Percentiles rank a stretch among this genome's conserved stretches.
Evolutionary conservation across 1,284 basidiomycete species (phyloP).

Genomic region (Tilletia walkeri): DNA sequence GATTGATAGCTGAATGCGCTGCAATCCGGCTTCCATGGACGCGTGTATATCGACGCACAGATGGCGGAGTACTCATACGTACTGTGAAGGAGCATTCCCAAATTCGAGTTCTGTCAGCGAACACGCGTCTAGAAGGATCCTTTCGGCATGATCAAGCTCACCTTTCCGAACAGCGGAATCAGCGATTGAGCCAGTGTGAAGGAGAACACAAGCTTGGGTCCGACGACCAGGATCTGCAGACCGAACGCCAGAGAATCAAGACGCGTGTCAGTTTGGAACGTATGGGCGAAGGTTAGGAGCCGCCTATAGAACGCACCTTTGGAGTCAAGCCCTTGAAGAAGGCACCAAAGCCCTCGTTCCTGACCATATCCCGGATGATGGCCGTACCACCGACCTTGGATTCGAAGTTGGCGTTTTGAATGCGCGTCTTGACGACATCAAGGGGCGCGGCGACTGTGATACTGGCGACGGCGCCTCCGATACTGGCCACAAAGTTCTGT

Average conservation of each 20-base stretch:
- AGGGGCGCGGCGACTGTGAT: slow-evolving; percentile 95
- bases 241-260: slow-evolving; percentile 57
- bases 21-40: no score
- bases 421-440: slow-evolving; percentile 81
- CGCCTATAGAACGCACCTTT: slow-evolving; percentile 89
- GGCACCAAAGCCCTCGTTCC: slow-evolving; percentile 77
- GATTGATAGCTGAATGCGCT: no score
- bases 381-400: slow-evolving; percentile 77
- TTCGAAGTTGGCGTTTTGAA: slow-evolving; percentile 98
- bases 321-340: slow-evolving; percentile 92
- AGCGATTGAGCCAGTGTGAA: slow-evolving; percentile 95
- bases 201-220: slow-evolving; percentile 95
- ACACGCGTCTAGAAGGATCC: no score
- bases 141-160: background rate
- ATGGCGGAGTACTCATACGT: background rate
- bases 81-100: background rate
- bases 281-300: slow-evolving; percentile 95
- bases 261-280: slow-evolving; percentile 50
- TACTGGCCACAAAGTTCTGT: slow-evolving; percentile 75
- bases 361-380: slow-evolving; percentile 82
- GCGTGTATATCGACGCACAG: no score
- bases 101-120: background rate
- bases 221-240: slow-evolving; percentile 76
- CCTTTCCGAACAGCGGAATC: slow-evolving; percentile 85
- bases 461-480: slow-evolving; percentile 88